A percentile compares a stretch with the other conserved stretches of the same genome.
Evolutionary conservation across 2,329 filamentous ascomycete species (phyloP).

Genomic region (Meredithiella fracta): DNA sequence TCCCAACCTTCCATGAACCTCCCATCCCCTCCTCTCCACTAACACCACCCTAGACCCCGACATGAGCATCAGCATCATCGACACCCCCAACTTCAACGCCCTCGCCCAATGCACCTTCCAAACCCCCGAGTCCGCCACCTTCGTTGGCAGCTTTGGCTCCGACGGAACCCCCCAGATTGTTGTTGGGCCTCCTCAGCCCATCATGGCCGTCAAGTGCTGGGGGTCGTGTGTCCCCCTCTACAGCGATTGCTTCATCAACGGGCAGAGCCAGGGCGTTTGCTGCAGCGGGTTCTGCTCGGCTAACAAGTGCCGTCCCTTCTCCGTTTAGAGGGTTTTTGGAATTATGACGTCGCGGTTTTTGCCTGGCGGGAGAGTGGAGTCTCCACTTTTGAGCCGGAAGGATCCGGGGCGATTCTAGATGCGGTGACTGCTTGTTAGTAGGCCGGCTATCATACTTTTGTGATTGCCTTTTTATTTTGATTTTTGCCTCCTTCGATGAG

Average conservation of each 20-base stretch:
- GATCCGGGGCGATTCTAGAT: too few species aligned
- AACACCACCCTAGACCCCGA: slow-evolving; percentile 22
- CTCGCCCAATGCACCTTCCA: slow-evolving; percentile 28
- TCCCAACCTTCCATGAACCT: background rate
- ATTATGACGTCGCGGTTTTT: background rate
- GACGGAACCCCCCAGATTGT: slow-evolving; percentile 25
- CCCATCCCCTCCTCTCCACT: background rate
- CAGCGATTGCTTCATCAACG: slow-evolving; percentile 24
- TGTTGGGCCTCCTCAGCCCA: slow-evolving; percentile 29
- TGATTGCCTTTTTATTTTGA: too few species aligned
- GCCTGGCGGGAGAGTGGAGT: background rate
- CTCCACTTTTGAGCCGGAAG: too few species aligned
- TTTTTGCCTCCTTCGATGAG: too few species aligned
- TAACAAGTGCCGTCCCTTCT: slow-evolving; percentile 25
- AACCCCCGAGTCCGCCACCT: slow-evolving; percentile 19
- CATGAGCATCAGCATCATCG: slow-evolving; percentile 25
- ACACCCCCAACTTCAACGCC: slow-evolving; percentile 29
- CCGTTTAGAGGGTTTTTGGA: background rate
- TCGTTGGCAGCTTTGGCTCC: slow-evolving; percentile 18
- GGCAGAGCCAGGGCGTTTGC: slow-evolving; percentile 24
- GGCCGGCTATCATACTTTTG: too few species aligned
- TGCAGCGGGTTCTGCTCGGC: slow-evolving; percentile 29
- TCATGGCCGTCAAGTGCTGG: slow-evolving; percentile 27
- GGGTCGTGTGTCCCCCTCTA: slow-evolving; percentile 28
- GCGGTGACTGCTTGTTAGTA: too few species aligned